Conservation (phyloP, 2,329 filamentous ascomycete species). For the Ophiostoma himal-ulmi region DNA sequence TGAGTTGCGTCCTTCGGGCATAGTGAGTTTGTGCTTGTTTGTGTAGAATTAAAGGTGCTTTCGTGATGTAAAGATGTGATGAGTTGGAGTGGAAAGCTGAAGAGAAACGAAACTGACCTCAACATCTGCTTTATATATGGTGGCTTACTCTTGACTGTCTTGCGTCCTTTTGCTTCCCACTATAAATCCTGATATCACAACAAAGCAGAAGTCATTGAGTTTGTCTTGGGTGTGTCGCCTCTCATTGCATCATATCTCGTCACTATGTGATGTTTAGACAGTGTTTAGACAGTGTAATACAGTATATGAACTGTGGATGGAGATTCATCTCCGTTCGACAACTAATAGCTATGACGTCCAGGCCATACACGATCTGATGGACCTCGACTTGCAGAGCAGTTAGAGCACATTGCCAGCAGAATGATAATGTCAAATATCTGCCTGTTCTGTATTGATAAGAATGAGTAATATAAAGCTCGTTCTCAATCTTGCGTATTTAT, state of each 20-base stretch:
- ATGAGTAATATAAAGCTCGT: too few species aligned
- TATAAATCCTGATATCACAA: slow-evolving; percentile 5
- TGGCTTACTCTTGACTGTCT: neutral
- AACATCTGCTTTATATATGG: slow-evolving; percentile 2
- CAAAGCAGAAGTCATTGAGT: neutral
- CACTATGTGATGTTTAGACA: neutral
- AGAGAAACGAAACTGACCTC: neutral
- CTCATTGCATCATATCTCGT: slow-evolving; percentile 13
- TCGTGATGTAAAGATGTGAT: neutral
- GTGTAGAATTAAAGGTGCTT: neutral
- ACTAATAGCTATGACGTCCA: neutral
- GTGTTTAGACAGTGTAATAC: neutral
- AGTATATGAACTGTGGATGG: neutral
- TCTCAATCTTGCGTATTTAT: too few species aligned
- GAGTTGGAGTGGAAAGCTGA: neutral
- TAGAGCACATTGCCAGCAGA: neutral
- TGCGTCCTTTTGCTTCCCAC: neutral
- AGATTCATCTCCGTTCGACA: neutral
- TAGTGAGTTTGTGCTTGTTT: slow-evolving; percentile 37
- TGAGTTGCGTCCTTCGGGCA: slow-evolving; percentile 69
- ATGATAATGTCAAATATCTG: neutral
- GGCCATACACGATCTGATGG: neutral
- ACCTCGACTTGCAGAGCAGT: neutral
- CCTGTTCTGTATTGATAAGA: too few species aligned
- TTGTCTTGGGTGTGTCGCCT: slow-evolving; percentile 1